Evolutionary conservation across 331 rosid genomes (phyloP), one percentile per base, ranked within the genome.

Genomic region (Saraca asoca): DNA sequence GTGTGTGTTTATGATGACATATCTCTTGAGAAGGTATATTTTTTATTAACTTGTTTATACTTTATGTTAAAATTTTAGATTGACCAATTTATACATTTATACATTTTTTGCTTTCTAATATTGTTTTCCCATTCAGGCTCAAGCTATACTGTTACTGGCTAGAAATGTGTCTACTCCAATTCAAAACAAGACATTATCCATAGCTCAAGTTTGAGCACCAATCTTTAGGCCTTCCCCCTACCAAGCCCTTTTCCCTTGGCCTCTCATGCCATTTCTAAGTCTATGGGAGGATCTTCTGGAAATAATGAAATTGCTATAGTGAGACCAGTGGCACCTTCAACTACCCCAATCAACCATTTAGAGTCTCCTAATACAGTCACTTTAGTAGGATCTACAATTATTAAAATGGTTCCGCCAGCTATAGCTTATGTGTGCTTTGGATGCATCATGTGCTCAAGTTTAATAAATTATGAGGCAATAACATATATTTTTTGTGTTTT

Each of bases 371-470:
- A 68, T 52, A 68, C 66, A 52, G 80, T 71, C 80, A 61, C 42
- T 64, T 79, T 82, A n/a, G 45, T 64, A 56, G 83, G 78, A 73
- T 62, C 83, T 68, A 53, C 84, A 15, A 37, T 86, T 38, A 63
- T 74, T 5, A 75, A 71, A 75, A 15, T 68, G 60, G 71, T 73
- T 72, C 85, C 85, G 13, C 42, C 88, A 68, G 98, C 95, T 93
- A 85, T 14, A 68, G 29, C 42, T 1, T 54, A 5, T 20, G 12
- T 20, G 14, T 20, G 14, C 17, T 31, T 1, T 73, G 35, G 38
- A 44, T 18, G 14, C 4, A 15, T 29, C 33, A 54, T 31, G 16
- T 63, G 34, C 17, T 3, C 34, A 16, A 34, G 49, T 58, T 45
- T 45, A 18, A 58, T 37, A n/a, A n/a, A n/a, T n/a, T n/a, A n/a